Base-by-base conservation (phyloP, 768 basidiomycete genomes). In the Auriscalpium orientale region DNA sequence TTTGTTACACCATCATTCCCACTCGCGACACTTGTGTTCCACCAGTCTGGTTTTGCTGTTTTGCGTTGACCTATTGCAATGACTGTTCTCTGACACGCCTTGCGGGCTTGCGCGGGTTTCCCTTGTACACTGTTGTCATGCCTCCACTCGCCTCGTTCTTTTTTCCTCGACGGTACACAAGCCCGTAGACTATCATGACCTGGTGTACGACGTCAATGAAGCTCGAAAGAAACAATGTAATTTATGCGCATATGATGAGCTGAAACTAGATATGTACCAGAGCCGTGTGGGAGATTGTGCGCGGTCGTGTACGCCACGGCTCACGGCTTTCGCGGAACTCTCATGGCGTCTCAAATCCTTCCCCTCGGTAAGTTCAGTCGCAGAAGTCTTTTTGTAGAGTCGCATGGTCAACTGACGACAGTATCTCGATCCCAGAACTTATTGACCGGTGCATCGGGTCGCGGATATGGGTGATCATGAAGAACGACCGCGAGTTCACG, bases 361-460 rank as follows among this genome's bases (percentile, higher is more conserved):
- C 93, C 93, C n/a, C 79, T 97, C 56, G 91, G 91, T 88, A 66
- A 57, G 72, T 58, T 8, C 28, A 34, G 46, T 46, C 28, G 7
- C 12, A n/a, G 13, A 40, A 51, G 20, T 57, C 16, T 34, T 16
- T 0, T 49, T 38, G 18, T 49, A 20, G 13, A 8, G 18, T 13
- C 40, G 18, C 22, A 16, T 13, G 22, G 21, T 48, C 46, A 20
- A 48, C 22, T 28, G 46, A 28, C n/a, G 5, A 48, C 15, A 48
- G 21, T 7, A 6, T 28, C 13, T 20, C 13, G 22, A 13, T 48
- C 46, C 46, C 40, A 95, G 95, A 98, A 70, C 79, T 99, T 46
- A 95, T 99, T 65, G 95, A 99, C 71, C 82, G 90, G 69, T 98
- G 95, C 68, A 98, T 98, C 68, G 95, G 95, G 55, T 95, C 93